Percentiles rank a stretch among this genome's conserved stretches.
phyloP scores from a whole-genome alignment of 331 rosid genomes.

The Erythrophleum ivorense region DNA sequence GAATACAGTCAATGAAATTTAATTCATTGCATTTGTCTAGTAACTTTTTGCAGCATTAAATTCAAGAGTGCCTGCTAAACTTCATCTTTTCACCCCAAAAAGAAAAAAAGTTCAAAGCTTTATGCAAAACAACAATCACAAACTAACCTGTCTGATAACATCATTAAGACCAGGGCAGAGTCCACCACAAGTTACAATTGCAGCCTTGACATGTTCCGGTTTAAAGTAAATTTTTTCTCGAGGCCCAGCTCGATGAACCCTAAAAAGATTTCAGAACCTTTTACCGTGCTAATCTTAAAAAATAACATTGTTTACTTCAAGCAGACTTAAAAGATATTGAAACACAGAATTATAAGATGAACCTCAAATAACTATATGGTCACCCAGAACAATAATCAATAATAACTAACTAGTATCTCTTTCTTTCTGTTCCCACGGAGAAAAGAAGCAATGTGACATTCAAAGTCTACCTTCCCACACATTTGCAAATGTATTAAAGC shows the following conservation, averaged over 20 bases:
- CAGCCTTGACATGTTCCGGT: conserved; percentile 96
- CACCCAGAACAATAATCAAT: conserved; percentile 18
- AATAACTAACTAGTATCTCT: neutral
- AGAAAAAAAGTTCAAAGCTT: conserved; percentile 9
- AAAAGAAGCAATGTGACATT: conserved; percentile 7
- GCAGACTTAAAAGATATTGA: conserved; percentile 3
- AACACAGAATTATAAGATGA: conserved; percentile 28
- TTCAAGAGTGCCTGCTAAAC: conserved; percentile 3
- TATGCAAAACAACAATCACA: conserved; percentile 32
- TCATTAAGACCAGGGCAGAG: conserved; percentile 99
- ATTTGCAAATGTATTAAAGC: neutral
- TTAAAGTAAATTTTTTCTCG: conserved; percentile 90
- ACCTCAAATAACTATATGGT: conserved; percentile 15
- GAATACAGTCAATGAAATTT: neutral
- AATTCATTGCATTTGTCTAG: neutral
- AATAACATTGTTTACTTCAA: neutral
- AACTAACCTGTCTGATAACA: conserved; percentile 92
- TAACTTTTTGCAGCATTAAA: neutral
- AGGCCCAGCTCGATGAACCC: conserved; percentile 99
- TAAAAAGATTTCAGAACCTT: conserved; percentile 42
- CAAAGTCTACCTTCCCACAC: conserved; percentile 7
- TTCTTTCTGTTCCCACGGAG: neutral
- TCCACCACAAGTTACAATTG: conserved; percentile 97
- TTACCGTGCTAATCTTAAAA: conserved; percentile 12
- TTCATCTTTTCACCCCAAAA: conserved; percentile 7